Conservation (phyloP, 371 early-diverging fungal species). For the Blakeslea trispora region DNA sequence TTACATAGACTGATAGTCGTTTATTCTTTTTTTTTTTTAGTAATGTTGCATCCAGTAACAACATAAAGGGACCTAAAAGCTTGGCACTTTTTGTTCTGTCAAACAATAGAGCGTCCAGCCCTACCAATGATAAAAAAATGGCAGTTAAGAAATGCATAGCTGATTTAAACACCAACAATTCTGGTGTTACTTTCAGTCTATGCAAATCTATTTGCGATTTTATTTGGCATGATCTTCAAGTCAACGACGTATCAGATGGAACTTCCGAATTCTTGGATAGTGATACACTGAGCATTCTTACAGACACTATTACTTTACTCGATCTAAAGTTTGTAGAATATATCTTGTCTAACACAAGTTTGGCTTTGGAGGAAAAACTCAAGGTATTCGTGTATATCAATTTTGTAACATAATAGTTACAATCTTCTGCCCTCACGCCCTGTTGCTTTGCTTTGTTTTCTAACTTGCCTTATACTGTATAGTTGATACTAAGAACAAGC, state of each 20-base stretch:
- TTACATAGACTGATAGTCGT: too few species aligned
- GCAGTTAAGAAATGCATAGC: slow-evolving; percentile 16
- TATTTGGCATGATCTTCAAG: slow-evolving; percentile 14
- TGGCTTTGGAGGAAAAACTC: neutral
- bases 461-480: neutral
- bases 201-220: slow-evolving; percentile 24
- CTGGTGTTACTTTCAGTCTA: slow-evolving; percentile 44
- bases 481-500: slow-evolving; percentile 25
- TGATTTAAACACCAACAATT: slow-evolving; percentile 41
- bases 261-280: slow-evolving; percentile 1
- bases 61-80: neutral
- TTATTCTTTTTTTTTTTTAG: neutral
- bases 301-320: slow-evolving; percentile 11
- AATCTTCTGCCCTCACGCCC: too few species aligned
- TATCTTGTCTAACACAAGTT: neutral
- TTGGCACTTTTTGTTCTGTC: neutral
- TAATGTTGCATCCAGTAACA: neutral
- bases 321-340: slow-evolving; percentile 10
- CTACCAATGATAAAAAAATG: neutral
- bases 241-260: neutral
- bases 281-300: slow-evolving; percentile 10
- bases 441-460: too few species aligned
- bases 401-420: too few species aligned
- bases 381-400: neutral
- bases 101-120: neutral